Percentiles rank a stretch among this genome's conserved stretches.
These are phyloP conservation scores for Penicillium hordei DNA, from an alignment of 2,329 filamentous ascomycete species.

Conservation along the genomic window DNA sequence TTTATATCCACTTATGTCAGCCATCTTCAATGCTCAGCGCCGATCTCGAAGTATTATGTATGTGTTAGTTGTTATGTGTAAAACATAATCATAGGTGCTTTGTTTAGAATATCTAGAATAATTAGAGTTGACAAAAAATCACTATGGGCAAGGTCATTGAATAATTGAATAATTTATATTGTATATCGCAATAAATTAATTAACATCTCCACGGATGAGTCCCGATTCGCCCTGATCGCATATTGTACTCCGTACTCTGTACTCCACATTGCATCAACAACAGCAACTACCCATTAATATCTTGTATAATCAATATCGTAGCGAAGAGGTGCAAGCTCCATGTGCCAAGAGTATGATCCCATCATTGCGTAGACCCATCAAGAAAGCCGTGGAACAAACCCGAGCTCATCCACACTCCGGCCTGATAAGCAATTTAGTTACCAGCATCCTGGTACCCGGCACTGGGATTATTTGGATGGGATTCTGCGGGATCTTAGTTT, in stretches of 20 bases:
- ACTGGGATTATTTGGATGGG: background rate
- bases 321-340: background rate
- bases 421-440: background rate
- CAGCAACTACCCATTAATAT: background rate
- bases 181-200: background rate
- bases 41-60: background rate
- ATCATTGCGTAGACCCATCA: conserved; percentile 4
- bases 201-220: background rate
- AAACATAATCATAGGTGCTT: background rate
- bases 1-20: background rate
- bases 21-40: background rate
- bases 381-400: background rate
- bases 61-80: background rate
- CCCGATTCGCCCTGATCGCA: background rate
- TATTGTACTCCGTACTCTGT: background rate
- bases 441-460: conserved; percentile 1
- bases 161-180: background rate
- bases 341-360: conserved; percentile 3
- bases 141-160: background rate
- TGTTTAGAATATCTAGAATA: background rate
- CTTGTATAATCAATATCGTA: background rate
- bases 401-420: background rate
- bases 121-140: background rate
- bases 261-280: background rate
- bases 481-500: background rate